Percentiles rank a stretch among this genome's conserved stretches.
Conservation (phyloP, 2,329 filamentous ascomycete genomes). For the Aspergillus alliaceus region DNA sequence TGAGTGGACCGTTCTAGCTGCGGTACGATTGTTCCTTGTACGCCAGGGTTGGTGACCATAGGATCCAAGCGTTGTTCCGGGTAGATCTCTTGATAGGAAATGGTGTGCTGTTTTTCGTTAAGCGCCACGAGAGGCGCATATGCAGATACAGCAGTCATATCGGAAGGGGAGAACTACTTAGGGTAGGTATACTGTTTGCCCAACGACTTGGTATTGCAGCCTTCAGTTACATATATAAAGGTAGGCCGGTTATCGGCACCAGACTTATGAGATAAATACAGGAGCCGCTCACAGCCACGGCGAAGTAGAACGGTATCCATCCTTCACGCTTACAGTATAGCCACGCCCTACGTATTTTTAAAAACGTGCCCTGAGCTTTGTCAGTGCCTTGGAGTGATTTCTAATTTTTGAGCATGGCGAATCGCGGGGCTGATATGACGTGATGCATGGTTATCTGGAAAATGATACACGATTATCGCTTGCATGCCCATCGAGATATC, state of each 20-base stretch:
- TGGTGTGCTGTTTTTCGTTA: conserved; percentile 12
- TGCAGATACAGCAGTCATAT: conserved; percentile 14
- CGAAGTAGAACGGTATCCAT: background rate
- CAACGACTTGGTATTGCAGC: background rate
- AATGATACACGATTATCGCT: no score
- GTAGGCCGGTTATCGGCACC: background rate
- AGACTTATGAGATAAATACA: background rate
- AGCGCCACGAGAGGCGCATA: conserved; percentile 3
- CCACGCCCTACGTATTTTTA: conserved; percentile 8
- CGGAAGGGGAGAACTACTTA: no score
- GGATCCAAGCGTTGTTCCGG: conserved; percentile 10
- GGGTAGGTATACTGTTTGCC: background rate
- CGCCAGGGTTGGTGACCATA: background rate
- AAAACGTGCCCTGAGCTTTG: background rate
- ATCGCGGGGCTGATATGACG: conserved; percentile 35
- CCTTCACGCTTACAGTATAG: background rate
- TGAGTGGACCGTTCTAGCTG: conserved; percentile 32
- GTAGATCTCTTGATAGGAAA: conserved; percentile 9
- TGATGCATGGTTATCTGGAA: conserved; percentile 20
- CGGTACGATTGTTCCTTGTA: conserved; percentile 5
- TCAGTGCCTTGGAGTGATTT: background rate
- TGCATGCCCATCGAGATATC: no score
- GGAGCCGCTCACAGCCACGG: background rate
- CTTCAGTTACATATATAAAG: background rate
- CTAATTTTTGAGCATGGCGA: conserved; percentile 22